Base-by-base conservation (phyloP, 1,284 basidiomycete genomes). In the Acaromyces ingoldii region DNA sequence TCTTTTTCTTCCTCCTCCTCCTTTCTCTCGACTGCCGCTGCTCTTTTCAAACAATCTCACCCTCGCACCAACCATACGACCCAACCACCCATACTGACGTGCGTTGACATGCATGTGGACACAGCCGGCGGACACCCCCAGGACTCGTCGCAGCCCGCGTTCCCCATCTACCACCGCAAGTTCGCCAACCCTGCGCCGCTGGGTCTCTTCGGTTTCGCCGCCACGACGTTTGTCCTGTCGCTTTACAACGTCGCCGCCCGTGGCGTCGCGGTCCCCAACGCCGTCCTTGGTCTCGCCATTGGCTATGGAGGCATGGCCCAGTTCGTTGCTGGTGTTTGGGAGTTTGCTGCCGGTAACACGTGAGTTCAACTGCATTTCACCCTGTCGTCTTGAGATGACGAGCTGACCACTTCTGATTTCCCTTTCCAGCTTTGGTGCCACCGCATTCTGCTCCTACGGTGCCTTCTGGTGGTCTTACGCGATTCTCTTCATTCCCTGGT, bases 241-340 rank as follows among this genome's bases (percentile, higher is more conserved):
- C 59, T 77, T 51, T 69, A 65, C 61, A 76, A 76, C 52, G 50
- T 69, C 51, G 57, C 62, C 30, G 70, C 67, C 0, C 60, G 64
- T n/a, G 67, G 69, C 9, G 63, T 74, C n/a, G 56, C 54, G 5
- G 59, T 50, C 2, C 61, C 65, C 36, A 62, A 68, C 29, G 57
- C 68, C 3, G 59, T 74, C 15, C 60, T 69, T 28, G 63, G 63
- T 40, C 47, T 72, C 22, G 72, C 65, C 3, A 50, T 74, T 44
- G 67, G 45, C 7, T 70, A 68, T 43, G 91, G 91, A 53, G 92
- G 92, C 57, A 81, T 92, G 21, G 83, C 82, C 6, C 92, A 82
- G 67, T 58, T 82, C 48, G 75, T 82, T 21, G 81, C 80, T 2
- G 81, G 81, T 42, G 79, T 82, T 69, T 79, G 81, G 77, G 80